Evolutionary conservation across 805 yeast genomes (phyloP).

Genomic region (Yueomyces sp.): DNA sequence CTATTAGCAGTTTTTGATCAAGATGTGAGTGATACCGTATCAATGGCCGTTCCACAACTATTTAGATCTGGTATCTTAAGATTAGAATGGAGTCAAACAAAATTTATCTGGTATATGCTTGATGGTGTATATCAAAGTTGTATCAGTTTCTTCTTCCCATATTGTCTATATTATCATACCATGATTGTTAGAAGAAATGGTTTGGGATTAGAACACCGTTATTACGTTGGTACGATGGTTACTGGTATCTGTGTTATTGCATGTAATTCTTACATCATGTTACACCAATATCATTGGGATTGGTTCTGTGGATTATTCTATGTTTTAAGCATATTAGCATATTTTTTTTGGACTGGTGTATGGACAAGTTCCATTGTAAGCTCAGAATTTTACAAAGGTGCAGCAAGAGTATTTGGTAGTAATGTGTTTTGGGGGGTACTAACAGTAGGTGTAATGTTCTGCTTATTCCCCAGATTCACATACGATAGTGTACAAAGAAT

Average conservation of each 20-base stretch:
- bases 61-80: constrained; percentile 63
- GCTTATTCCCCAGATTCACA: constrained; percentile 56
- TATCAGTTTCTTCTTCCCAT: constrained; percentile 64
- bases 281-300: constrained; percentile 73
- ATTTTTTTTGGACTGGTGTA: constrained; percentile 70
- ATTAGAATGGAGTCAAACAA: constrained; percentile 55
- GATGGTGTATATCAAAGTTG: constrained; percentile 75
- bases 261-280: constrained; percentile 50
- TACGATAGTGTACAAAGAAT: constrained; percentile 41
- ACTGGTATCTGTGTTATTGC: constrained; percentile 55
- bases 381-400: constrained; percentile 56
- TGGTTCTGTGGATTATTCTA: constrained; percentile 52
- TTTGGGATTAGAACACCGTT: constrained; percentile 54
- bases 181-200: constrained; percentile 40
- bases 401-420: constrained; percentile 49
- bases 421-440: constrained; percentile 55
- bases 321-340: constrained; percentile 41
- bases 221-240: constrained; percentile 56
- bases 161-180: constrained; percentile 33
- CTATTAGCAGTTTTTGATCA: constrained; percentile 70
- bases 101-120: constrained; percentile 60
- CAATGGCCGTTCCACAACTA: constrained; percentile 60
- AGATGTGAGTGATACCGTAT: constrained; percentile 59
- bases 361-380: constrained; percentile 50
- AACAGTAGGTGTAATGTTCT: constrained; percentile 46